Conservation (phyloP, 495 filamentous ascomycete species). For the Hyaloscypha variabilis region DNA sequence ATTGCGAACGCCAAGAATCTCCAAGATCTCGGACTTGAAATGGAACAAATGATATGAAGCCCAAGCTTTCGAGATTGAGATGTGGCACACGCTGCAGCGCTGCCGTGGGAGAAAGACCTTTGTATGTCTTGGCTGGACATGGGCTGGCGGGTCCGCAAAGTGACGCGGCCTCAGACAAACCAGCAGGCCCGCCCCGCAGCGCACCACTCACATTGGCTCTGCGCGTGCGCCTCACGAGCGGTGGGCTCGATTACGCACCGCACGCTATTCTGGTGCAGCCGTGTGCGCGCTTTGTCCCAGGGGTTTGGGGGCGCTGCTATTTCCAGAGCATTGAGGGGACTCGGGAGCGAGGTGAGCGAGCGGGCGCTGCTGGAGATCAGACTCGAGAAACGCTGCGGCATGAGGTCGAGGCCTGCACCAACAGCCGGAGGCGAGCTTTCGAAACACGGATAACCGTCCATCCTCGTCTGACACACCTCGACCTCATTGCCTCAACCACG, state of each 20-base stretch:
- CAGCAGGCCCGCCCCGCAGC: background rate
- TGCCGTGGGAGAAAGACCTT: conserved; percentile 6
- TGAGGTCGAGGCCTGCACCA: background rate
- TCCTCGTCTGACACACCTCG: background rate
- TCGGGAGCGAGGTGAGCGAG: background rate
- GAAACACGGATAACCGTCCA: background rate
- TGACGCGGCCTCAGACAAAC: conserved; percentile 27
- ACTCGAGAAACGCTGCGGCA: background rate
- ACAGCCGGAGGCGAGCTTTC: conserved; percentile 1
- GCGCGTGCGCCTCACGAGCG: conserved; percentile 16
- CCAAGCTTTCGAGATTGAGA: conserved; percentile 3
- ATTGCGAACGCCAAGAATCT: background rate
- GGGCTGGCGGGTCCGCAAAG: conserved; percentile 11
- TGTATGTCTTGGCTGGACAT: conserved; percentile 25
- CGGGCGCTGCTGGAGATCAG: background rate
- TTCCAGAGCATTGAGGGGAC: conserved; percentile 10
- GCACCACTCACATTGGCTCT: conserved; percentile 1
- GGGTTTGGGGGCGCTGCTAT: conserved; percentile 5
- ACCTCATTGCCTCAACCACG: background rate
- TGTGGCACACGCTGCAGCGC: conserved; percentile 1
- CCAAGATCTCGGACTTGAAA: background rate
- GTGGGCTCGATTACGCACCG: background rate
- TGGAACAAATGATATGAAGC: background rate
- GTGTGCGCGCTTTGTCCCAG: conserved; percentile 10
- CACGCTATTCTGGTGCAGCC: background rate